Evolutionary conservation across 345 rosid genomes (phyloP).

Genomic region (Salix udensis): DNA sequence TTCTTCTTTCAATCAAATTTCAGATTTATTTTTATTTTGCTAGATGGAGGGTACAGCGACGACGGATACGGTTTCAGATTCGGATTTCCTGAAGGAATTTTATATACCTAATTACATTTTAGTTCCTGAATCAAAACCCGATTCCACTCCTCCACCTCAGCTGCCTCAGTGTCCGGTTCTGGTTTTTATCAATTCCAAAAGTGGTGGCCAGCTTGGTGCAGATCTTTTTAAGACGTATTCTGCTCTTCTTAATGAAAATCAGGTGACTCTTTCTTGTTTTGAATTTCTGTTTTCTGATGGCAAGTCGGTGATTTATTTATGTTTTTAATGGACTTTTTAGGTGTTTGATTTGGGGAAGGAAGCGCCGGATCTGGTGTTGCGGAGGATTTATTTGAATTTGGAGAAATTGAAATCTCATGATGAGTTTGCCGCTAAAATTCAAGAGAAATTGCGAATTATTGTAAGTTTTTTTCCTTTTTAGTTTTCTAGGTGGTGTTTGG

Average conservation of each 20-base stretch:
- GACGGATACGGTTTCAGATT: slow-evolving; percentile 35
- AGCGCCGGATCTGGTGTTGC: slow-evolving; percentile 58
- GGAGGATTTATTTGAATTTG: slow-evolving; percentile 53
- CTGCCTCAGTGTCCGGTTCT: slow-evolving; percentile 55
- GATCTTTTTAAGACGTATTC: slow-evolving; percentile 65
- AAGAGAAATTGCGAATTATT: slow-evolving; percentile 53
- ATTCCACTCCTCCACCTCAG: neutral
- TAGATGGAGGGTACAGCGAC: slow-evolving; percentile 21
- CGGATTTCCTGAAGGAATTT: slow-evolving; percentile 39
- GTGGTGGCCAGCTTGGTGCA: slow-evolving; percentile 88
- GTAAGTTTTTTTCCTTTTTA: slow-evolving; percentile 35
- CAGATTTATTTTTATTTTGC: neutral
- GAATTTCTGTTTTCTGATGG: neutral
- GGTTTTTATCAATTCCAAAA: slow-evolving; percentile 80
- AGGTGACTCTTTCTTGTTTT: slow-evolving; percentile 28
- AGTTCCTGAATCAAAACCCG: slow-evolving; percentile 31
- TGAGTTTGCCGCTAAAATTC: slow-evolving; percentile 42
- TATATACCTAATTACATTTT: slow-evolving; percentile 54
- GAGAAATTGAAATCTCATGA: slow-evolving; percentile 53
- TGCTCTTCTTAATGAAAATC: slow-evolving; percentile 47
- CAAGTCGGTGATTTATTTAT: neutral
- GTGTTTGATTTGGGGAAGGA: slow-evolving; percentile 72
- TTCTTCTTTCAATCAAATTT: neutral
- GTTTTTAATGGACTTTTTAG: slow-evolving; percentile 27
- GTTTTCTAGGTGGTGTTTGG: neutral